phyloP scores from a whole-genome alignment of 1,139 yeast species.

The Candida tetrigidarum region DNA sequence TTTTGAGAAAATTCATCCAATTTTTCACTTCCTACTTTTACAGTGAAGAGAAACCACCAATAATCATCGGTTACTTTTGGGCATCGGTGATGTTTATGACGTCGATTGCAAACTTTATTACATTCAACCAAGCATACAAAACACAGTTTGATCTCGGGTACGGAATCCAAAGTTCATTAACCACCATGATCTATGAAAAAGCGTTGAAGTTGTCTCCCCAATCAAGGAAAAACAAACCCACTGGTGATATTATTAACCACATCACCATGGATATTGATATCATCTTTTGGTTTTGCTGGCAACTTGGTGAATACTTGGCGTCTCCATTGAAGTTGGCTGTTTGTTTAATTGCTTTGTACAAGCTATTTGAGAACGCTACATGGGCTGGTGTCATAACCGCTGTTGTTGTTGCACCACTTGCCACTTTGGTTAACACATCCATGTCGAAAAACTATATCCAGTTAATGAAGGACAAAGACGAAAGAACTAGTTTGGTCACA shows the following conservation, averaged over 20 bases:
- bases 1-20: slow-evolving; percentile 34
- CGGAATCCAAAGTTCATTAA: slow-evolving; percentile 28
- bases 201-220: slow-evolving; percentile 41
- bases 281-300: slow-evolving; percentile 30
- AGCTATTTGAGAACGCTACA: slow-evolving; percentile 37
- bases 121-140: slow-evolving; percentile 30
- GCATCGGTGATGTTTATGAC: slow-evolving; percentile 32
- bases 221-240: slow-evolving; percentile 39
- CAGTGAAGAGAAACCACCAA: slow-evolving; percentile 22
- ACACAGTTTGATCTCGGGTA: slow-evolving; percentile 23
- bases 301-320: slow-evolving; percentile 42
- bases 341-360: slow-evolving; percentile 31
- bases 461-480: slow-evolving; percentile 37
- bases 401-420: slow-evolving; percentile 36
- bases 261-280: slow-evolving; percentile 40
- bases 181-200: slow-evolving; percentile 37
- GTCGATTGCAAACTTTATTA: slow-evolving; percentile 28
- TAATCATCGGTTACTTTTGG: slow-evolving; percentile 33
- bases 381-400: slow-evolving; percentile 42
- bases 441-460: slow-evolving; percentile 28
- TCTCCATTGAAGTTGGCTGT: slow-evolving; percentile 52
- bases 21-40: slow-evolving; percentile 25
- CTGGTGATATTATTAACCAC: slow-evolving; percentile 45
- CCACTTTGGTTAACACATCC: slow-evolving; percentile 33
- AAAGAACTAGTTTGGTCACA: slow-evolving; percentile 40